These are phyloP conservation scores for Penicillium sp. DNA, from an alignment of 2,329 filamentous ascomycete species.

Conservation along the genomic window DNA sequence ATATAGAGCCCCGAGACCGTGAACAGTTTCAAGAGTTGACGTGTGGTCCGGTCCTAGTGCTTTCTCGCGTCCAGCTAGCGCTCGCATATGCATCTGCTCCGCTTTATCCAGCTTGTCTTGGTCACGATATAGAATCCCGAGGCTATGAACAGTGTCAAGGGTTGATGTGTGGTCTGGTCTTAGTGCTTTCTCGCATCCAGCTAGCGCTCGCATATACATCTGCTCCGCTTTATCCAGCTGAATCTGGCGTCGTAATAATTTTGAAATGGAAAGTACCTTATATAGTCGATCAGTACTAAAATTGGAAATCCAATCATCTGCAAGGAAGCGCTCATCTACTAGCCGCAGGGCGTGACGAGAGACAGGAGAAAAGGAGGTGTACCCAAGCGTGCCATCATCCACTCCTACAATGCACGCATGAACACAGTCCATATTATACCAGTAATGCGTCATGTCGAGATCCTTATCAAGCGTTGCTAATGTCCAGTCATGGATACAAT, in stretches of 20 bases:
- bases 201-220: background rate
- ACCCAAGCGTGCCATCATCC: background rate
- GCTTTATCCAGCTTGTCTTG: background rate
- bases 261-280: background rate
- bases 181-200: background rate
- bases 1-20: background rate
- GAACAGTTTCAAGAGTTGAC: background rate
- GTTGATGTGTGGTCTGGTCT: background rate
- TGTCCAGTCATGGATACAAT: slow-evolving; percentile 5
- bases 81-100: background rate
- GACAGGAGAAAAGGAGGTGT: background rate
- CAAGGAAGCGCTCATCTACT: background rate
- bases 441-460: background rate
- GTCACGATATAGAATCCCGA: background rate
- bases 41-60: background rate
- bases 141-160: background rate
- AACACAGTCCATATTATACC: background rate
- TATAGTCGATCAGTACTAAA: background rate
- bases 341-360: background rate
- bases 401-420: background rate
- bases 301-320: background rate
- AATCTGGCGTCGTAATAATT: background rate
- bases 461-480: slow-evolving; percentile 1
- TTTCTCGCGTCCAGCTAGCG: background rate
- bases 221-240: slow-evolving; percentile 18